phyloP scores from a whole-genome alignment of 306 rosid species.

The Cucurbita argyrosperma region DNA sequence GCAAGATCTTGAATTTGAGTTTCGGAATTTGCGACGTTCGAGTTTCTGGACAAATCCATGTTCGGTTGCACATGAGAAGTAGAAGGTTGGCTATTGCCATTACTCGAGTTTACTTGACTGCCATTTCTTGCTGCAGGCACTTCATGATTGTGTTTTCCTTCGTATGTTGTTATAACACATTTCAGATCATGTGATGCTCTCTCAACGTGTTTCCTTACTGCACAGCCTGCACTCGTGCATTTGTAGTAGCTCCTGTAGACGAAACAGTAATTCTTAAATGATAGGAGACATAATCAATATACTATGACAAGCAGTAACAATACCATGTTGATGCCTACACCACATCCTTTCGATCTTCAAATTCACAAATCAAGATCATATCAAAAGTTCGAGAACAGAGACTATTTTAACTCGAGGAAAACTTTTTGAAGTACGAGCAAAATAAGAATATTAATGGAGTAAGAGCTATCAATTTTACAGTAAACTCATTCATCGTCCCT shows the following conservation, averaged over 20 bases:
- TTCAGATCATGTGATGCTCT: conserved; percentile 74
- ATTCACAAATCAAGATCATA: background rate
- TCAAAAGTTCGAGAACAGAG: background rate
- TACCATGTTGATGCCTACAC: background rate
- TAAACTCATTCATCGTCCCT: background rate
- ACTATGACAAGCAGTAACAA: background rate
- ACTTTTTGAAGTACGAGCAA: background rate
- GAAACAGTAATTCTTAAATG: background rate
- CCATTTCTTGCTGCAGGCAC: conserved; percentile 69
- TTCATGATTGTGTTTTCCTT: conserved; percentile 77
- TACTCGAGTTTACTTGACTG: conserved; percentile 32
- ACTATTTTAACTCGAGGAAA: background rate
- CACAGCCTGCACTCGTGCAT: conserved; percentile 80
- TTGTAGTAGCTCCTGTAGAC: conserved; percentile 81
- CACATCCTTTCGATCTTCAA: background rate
- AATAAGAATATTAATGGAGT: background rate
- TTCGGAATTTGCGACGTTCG: conserved; percentile 21
- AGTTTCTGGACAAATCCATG: conserved; percentile 24
- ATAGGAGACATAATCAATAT: background rate
- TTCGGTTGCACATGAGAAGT: conserved; percentile 27
- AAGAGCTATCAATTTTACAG: background rate
- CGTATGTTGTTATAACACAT: conserved; percentile 62
- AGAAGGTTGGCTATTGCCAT: conserved; percentile 14
- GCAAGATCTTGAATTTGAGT: conserved; percentile 31
- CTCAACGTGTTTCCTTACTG: conserved; percentile 82